Evolutionary conservation across 2,329 filamentous ascomycete genomes (phyloP).

Genomic region (Fusarium sp.): DNA sequence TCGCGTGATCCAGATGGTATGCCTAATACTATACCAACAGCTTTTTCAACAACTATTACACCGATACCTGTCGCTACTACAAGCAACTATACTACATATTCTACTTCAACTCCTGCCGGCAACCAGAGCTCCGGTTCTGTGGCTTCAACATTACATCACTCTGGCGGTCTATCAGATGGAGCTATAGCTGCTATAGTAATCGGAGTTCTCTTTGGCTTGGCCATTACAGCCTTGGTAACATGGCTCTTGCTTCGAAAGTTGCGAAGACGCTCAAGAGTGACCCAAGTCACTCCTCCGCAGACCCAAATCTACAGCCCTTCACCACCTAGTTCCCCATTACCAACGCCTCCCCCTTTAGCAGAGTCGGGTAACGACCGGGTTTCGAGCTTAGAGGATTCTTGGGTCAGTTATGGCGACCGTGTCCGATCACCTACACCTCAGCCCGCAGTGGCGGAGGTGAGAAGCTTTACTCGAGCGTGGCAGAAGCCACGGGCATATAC

Average conservation of each 20-base stretch:
- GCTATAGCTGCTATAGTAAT: conserved; percentile 33
- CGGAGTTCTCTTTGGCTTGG: conserved; percentile 10
- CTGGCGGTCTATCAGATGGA: conserved; percentile 13
- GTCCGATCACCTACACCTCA: conserved; percentile 38
- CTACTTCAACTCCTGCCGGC: not conserved
- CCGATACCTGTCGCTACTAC: not conserved
- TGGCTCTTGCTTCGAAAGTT: conserved; percentile 25
- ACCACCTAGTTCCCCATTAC: not conserved
- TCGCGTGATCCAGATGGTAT: not conserved
- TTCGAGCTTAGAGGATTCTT: conserved; percentile 18
- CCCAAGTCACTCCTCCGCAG: not conserved
- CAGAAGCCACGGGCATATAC: conserved; percentile 40
- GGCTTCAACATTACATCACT: not conserved
- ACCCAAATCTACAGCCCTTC: not conserved
- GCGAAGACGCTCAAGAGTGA: not conserved
- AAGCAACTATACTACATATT: not conserved
- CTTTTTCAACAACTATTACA: not conserved
- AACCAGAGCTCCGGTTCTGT: not conserved
- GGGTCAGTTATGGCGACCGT: conserved; percentile 31
- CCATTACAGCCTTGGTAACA: not conserved
- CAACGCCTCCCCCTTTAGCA: not conserved
- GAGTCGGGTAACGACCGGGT: conserved; percentile 11
- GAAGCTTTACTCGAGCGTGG: conserved; percentile 33
- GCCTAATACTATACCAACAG: conserved; percentile 3
- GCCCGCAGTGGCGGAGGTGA: conserved; percentile 38